Percentiles rank a stretch among this genome's conserved stretches.
Conservation (phyloP, 2,329 filamentous ascomycete species). For the Clarireedia hainanense region DNA sequence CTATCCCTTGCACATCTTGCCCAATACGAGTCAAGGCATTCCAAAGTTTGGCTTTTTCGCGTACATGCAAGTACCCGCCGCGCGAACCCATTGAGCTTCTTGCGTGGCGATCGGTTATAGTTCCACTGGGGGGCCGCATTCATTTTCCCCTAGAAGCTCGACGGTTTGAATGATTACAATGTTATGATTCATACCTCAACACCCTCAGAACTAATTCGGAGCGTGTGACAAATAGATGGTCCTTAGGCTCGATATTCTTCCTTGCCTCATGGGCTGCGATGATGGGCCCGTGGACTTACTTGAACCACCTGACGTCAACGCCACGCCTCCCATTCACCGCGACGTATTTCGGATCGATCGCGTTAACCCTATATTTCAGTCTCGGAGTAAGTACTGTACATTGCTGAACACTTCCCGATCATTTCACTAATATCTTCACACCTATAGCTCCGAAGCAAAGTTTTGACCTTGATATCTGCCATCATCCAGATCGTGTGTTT, state of each 20-base stretch:
- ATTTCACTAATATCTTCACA: constrained; percentile 16
- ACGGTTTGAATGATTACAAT: background rate
- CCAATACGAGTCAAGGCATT: constrained; percentile 16
- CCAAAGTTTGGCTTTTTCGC: constrained; percentile 20
- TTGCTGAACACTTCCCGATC: background rate
- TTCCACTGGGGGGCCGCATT: background rate
- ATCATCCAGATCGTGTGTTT: constrained; percentile 77
- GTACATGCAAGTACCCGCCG: constrained; percentile 32
- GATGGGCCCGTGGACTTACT: constrained; percentile 82
- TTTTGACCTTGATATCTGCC: constrained; percentile 78
- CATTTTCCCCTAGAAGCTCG: background rate
- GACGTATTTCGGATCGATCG: constrained; percentile 90
- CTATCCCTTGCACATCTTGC: constrained; percentile 11
- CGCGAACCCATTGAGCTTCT: constrained; percentile 21
- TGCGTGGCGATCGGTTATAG: background rate
- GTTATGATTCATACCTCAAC: constrained; percentile 15
- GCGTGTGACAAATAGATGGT: constrained; percentile 62
- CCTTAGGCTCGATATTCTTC: constrained; percentile 84
- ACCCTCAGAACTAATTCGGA: constrained; percentile 21
- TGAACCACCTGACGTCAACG: constrained; percentile 75
- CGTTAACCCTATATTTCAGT: constrained; percentile 83
- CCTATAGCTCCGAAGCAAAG: constrained; percentile 67
- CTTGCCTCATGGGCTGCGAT: constrained; percentile 86
- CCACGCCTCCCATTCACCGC: constrained; percentile 85
- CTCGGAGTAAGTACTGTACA: constrained; percentile 64